Evolutionary conservation across 805 yeast species (phyloP), one percentile per base, ranked within the genome.

Genomic region (Wickerhamomyces rabaulensis): DNA sequence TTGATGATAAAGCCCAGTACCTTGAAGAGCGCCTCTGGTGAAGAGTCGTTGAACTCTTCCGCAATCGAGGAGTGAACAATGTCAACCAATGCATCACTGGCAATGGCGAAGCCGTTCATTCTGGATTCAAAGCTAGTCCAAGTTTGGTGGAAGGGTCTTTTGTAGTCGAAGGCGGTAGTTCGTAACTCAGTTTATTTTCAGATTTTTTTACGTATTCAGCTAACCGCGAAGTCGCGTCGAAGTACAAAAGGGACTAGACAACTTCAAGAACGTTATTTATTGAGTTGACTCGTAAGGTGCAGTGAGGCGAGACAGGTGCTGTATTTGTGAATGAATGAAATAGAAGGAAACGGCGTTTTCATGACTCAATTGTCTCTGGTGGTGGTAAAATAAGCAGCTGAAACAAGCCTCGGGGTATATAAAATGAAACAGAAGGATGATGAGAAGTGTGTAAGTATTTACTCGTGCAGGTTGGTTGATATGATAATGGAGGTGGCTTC

Each of bases 1-100:
- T 48, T 49, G 22, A 60, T 45, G 40, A 60, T 60, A 39, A 58
- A 49, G 15, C 44, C 42, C 17, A 60, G 43, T 21, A 52, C 47
- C 31, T 50, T 50, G 37, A 52, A 49, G 43, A 51, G 56, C 1
- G 53, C 51, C 10, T 54, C 20, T 41, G 50, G 20, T 33, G 45
- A 15, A 43, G 22, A 10, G 13, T 36, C 39, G 4, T n/a, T 13
- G n/a, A 20, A 36, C 16, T 20, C 39, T 49, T 0, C 55, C 37
- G 29, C 36, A 33, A 33, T 33, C 10, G 36, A 33, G 16, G 36
- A 33, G 36, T 52, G 52, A 6, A 52, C 46, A 10, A 57, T 46
- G 41, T 51, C 49, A 16, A 45, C 39, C 16, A 57, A 51, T 4
- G 61, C 61, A 20, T 43, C 53, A 15, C 40, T 44, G 4, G 40